Evolutionary conservation across 345 rosid species (phyloP).

Genomic region (Ceriops decandra): DNA sequence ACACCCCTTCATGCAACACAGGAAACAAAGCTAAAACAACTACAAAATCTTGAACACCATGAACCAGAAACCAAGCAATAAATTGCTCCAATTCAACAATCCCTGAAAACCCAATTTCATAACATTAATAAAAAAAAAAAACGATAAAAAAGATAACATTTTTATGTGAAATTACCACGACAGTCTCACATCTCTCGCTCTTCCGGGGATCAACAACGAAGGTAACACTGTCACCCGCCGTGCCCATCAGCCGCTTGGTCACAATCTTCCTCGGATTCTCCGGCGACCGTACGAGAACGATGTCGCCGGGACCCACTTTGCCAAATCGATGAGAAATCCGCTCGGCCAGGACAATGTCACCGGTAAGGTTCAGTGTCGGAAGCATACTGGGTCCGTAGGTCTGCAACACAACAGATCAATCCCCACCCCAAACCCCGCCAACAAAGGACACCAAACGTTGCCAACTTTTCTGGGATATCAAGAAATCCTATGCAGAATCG

Average conservation of each 20-base stretch:
- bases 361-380: slow-evolving; percentile 52
- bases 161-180: slow-evolving; percentile 39
- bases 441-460: too few relatives aligned
- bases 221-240: slow-evolving; percentile 60
- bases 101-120: too few relatives aligned
- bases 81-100: neutral
- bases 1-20: slow-evolving; percentile 9
- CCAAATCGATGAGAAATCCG: slow-evolving; percentile 38
- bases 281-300: slow-evolving; percentile 59
- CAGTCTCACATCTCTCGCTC: slow-evolving; percentile 31
- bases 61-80: neutral
- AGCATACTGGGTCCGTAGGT: slow-evolving; percentile 73
- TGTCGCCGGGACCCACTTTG: slow-evolving; percentile 59
- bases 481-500: too few relatives aligned
- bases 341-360: slow-evolving; percentile 51
- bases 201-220: slow-evolving; percentile 44
- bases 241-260: slow-evolving; percentile 52
- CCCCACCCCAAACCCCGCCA: too few relatives aligned
- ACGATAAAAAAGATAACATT: neutral
- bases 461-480: too few relatives aligned
- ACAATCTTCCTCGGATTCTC: slow-evolving; percentile 42
- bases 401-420: slow-evolving; percentile 26
- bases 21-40: neutral
- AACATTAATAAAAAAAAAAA: neutral
- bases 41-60: slow-evolving; percentile 1